Percentiles rank a stretch among this genome's conserved stretches.
phyloP scores from a whole-genome alignment of 345 rosid genomes.

The Zanthoxylum bungeanum region DNA sequence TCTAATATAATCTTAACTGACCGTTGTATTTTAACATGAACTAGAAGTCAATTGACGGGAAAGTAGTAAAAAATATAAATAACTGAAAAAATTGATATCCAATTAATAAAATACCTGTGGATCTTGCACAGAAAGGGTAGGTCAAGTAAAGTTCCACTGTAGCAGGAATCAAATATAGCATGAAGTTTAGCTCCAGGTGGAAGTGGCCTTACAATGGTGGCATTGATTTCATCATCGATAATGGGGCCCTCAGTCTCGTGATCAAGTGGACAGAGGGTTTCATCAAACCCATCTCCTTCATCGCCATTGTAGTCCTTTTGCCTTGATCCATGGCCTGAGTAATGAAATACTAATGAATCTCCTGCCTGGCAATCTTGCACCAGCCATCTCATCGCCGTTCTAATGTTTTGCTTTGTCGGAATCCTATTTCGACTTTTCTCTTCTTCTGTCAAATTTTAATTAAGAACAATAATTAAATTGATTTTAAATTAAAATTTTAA shows the following conservation, averaged over 20 bases:
- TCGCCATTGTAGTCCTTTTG: slow-evolving; percentile 48
- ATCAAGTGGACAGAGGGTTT: slow-evolving; percentile 71
- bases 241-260: slow-evolving; percentile 65
- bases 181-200: slow-evolving; percentile 67
- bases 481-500: no score
- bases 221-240: slow-evolving; percentile 70
- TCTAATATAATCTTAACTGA: no score
- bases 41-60: no score
- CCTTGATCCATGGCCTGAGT: slow-evolving; percentile 76
- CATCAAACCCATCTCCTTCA: slow-evolving; percentile 69
- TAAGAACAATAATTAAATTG: no score
- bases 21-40: no score
- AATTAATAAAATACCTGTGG: no score
- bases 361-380: slow-evolving; percentile 63
- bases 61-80: no score
- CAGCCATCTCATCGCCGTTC: slow-evolving; percentile 66
- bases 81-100: no score
- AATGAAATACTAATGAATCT: slow-evolving; percentile 81
- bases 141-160: slow-evolving; percentile 72
- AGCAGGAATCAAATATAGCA: slow-evolving; percentile 67
- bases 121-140: slow-evolving; percentile 62
- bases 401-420: slow-evolving; percentile 74
- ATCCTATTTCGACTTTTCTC: slow-evolving; percentile 43
- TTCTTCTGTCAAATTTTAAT: slow-evolving; percentile 46
- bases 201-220: slow-evolving; percentile 63